phyloP scores from a whole-genome alignment of 2,329 filamentous ascomycete species.

The Elsinoe fawcettii region DNA sequence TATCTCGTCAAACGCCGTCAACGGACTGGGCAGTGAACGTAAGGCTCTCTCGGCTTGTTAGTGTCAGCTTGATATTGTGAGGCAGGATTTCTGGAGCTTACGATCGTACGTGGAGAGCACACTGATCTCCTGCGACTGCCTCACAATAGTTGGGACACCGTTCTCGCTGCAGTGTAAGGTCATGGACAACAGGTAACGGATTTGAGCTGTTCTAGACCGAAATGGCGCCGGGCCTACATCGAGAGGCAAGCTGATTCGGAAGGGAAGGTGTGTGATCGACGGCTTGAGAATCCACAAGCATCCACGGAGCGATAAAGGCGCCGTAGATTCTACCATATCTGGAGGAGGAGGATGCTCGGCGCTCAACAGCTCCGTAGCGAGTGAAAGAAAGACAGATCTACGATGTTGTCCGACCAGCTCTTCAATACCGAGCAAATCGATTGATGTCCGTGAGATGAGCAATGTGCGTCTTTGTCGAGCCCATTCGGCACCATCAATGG shows the following conservation, averaged over 20 bases:
- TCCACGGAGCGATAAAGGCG: slow-evolving; percentile 32
- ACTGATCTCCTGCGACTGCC: slow-evolving; percentile 43
- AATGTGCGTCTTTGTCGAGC: slow-evolving; percentile 38
- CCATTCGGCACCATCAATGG: slow-evolving; percentile 41
- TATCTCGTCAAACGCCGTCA: slow-evolving; percentile 44
- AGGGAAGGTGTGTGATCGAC: slow-evolving; percentile 42
- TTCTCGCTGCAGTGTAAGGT: slow-evolving; percentile 42
- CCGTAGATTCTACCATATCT: slow-evolving; percentile 41
- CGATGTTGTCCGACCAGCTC: slow-evolving; percentile 39
- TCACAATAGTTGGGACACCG: slow-evolving; percentile 43
- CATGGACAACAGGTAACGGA: slow-evolving; percentile 43
- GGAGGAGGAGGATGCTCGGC: slow-evolving; percentile 43
- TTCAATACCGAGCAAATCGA: slow-evolving; percentile 47
- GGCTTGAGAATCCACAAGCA: slow-evolving; percentile 44
- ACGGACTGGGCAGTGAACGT: slow-evolving; percentile 44
- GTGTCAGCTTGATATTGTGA: slow-evolving; percentile 10
- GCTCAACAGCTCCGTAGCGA: slow-evolving; percentile 46
- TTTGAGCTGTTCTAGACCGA: slow-evolving; percentile 43
- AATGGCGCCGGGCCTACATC: slow-evolving; percentile 50
- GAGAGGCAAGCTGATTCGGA: slow-evolving; percentile 46
- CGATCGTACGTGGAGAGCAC: slow-evolving; percentile 49
- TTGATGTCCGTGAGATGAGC: slow-evolving; percentile 42
- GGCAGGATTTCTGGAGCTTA: slow-evolving; percentile 25
- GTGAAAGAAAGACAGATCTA: slow-evolving; percentile 43
- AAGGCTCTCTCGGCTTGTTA: slow-evolving; percentile 45